phyloP scores from a whole-genome alignment of 2,329 filamentous ascomycete genomes.

The Phoma sp. region DNA sequence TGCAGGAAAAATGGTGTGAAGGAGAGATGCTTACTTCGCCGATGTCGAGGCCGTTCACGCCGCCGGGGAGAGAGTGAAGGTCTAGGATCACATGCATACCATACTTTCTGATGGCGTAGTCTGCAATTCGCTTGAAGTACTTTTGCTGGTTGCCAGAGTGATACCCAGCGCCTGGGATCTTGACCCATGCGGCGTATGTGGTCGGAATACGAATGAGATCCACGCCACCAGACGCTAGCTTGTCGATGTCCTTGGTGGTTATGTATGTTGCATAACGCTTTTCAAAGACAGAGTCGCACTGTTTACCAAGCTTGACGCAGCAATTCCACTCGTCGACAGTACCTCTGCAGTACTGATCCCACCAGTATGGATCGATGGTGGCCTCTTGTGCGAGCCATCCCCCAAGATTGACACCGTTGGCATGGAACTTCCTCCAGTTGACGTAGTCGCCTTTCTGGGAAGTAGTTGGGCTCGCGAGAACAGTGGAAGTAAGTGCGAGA shows the following conservation, averaged over 20 bases:
- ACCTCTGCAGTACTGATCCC: constrained; percentile 25
- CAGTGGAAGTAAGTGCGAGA: not conserved
- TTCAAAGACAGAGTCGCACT: constrained; percentile 41
- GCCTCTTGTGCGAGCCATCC: constrained; percentile 47
- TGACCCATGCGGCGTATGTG: constrained; percentile 49
- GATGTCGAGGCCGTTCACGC: constrained; percentile 39
- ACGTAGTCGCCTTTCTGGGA: constrained; percentile 12
- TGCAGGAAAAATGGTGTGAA: not conserved
- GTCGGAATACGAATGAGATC: constrained; percentile 48
- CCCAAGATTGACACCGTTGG: constrained; percentile 38
- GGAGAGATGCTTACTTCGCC: constrained; percentile 12
- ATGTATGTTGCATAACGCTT: constrained; percentile 41
- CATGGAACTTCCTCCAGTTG: constrained; percentile 28
- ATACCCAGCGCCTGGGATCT: constrained; percentile 42
- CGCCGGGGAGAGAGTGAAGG: constrained; percentile 42
- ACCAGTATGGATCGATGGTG: constrained; percentile 38
- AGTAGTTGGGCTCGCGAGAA: constrained; percentile 2
- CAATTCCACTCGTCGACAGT: constrained; percentile 47
- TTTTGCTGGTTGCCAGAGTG: constrained; percentile 44
- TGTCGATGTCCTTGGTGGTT: constrained; percentile 43
- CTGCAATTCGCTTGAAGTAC: constrained; percentile 40
- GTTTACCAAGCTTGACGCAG: constrained; percentile 38
- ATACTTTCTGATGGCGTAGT: constrained; percentile 48
- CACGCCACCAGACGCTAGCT: constrained; percentile 40
- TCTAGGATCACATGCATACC: constrained; percentile 49